Evolutionary conservation across 106 monocot genomes (phyloP), one percentile per base, ranked within the genome.

Genomic region (Apostasia shenzhenica): DNA sequence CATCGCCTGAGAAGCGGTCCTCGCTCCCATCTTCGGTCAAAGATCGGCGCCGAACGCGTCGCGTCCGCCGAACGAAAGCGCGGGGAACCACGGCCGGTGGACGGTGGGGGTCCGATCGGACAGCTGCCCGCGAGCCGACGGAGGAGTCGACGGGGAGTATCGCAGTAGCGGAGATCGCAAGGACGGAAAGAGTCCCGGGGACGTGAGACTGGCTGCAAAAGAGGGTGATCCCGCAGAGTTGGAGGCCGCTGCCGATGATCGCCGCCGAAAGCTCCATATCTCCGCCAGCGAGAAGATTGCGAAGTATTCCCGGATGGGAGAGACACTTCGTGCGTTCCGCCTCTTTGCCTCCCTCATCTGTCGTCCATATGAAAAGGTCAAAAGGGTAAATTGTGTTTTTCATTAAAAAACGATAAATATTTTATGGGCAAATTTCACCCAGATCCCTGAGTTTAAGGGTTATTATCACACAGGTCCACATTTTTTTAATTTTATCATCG

Each of bases 41-140:
- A 56, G 46, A 47, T 41, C 70, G 57, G 68, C 64, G 67, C 55
- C 75, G 65, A 3, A 69, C 48, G 47, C 83, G 81, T 45, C 81
- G 78, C 6, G 76, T 67, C 26, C 81, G 74, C 54, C 88, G 88
- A 40, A 70, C 83, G 61, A 86, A 67, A 8, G 88, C 72, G 4
- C 82, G 71, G 40, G 87, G 91, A 59, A 59, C 59, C 11, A 72
- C 73, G 65, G 68, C 14, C 48, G 69, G 38, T 47, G 53, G 6
- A 48, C 72, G 68, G 76, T 51, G 75, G 11, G 77, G 71, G 45
- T 72, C 76, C 9, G 78, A 78, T 26, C 81, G 83, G 69, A 77
- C 64, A 57, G 61, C 14, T 40, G 66, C 58, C 3, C 75, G 47
- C 3, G 81, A 78, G 0, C 76, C 39, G 44, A 75, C 57, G 50